Base-by-base conservation (phyloP, 2,329 filamentous ascomycete species). In the Rutstroemia sp. region DNA sequence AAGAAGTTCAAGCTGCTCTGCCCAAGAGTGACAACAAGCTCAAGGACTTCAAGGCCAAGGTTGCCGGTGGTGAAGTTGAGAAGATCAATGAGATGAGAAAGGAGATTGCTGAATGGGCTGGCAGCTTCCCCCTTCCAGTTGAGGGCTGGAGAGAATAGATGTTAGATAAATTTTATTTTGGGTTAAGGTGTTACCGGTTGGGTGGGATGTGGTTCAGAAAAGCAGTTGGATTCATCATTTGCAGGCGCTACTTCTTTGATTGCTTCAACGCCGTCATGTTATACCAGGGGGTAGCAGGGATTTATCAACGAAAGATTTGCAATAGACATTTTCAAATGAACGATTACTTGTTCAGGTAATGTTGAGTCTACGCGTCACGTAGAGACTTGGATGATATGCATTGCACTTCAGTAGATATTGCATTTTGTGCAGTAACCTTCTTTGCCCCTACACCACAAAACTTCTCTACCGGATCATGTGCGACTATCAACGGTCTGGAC, bases 1-100 rank as follows among this genome's bases (percentile, higher is more conserved):
- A 91, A 82, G 85, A 92, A 70, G 80, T 95, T 67, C 94, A 97
- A 79, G 79, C 72, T 58, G 77, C 80, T 62, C 83, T 97, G 23
- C 92, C 94, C 73, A 96, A 96, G 84, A 88, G 94, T 75, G 90
- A 89, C 69, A 99, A 97, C 85, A 96, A 95, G 85, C 89, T 95
- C 74, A 97, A 97, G 86, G 94, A 99, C 80, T 97, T 99, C 87
- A 95, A 92, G 82, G 85, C 84, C 72, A 92, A 90, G 82, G 89
- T 96, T 60, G 83, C 88, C 57, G 77, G 80, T 64, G 92, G 90
- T 62, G 82, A 87, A 69, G 80, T 95, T 49, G 75, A 82, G 60
- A 88, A 92, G 78, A 92, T 99, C 76, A 85, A 88, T 72, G 82
- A 80, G 65, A 81, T 96, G 72, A 88, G 86, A 78, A 87, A 90